Evolutionary conservation across 1,284 basidiomycete genomes (phyloP).

Genomic region (Rhodotorula glutinis): DNA sequence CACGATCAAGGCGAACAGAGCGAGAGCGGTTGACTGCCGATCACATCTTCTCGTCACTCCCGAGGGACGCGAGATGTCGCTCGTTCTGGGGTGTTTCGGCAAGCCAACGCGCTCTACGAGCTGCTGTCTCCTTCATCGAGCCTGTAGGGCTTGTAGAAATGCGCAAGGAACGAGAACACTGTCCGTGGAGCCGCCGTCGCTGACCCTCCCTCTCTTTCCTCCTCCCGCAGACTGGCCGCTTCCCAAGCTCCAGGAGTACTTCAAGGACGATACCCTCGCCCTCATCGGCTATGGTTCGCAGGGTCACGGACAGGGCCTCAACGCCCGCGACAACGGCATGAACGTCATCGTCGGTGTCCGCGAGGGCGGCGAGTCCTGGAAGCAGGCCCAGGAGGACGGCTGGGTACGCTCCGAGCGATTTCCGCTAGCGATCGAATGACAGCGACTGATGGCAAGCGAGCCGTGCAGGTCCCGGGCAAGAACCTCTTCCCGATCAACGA

Average conservation of each 20-base stretch:
- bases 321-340: constrained; percentile 97
- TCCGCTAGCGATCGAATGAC: neutral
- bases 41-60: too few species aligned
- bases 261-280: constrained; percentile 99
- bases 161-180: too few species aligned
- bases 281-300: constrained; percentile 98
- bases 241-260: constrained; percentile 96
- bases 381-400: constrained; percentile 90
- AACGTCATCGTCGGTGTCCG: constrained; percentile 99
- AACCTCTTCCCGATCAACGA: constrained; percentile 98
- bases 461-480: constrained; percentile 80
- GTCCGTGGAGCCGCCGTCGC: neutral
- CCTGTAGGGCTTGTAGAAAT: too few species aligned
- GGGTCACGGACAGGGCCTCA: constrained; percentile 90
- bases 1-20: too few species aligned
- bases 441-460: neutral
- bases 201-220: neutral
- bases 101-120: too few species aligned
- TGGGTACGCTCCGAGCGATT: constrained; percentile 63
- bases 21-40: too few species aligned
- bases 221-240: constrained; percentile 83
- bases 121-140: too few species aligned
- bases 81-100: too few species aligned
- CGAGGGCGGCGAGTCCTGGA: constrained; percentile 94
- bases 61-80: too few species aligned